These are phyloP conservation scores for Zoysia matrella DNA, from an alignment of 202 grass and related monocot species.

Conservation along the genomic window DNA sequence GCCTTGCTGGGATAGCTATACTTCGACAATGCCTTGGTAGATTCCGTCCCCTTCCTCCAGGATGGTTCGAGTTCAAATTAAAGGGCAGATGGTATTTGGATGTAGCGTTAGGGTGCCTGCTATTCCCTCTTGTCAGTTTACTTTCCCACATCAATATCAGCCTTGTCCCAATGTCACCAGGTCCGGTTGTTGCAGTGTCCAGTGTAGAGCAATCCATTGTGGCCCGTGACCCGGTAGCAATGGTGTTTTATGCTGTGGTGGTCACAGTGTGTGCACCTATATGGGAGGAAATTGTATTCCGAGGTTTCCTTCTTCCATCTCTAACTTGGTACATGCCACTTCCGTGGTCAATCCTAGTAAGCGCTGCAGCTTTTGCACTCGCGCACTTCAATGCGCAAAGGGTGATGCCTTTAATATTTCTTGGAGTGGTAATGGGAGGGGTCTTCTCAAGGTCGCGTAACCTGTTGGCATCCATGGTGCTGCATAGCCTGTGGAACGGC, in stretches of 20 bases:
- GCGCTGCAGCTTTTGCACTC: constrained; percentile 76
- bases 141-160: constrained; percentile 88
- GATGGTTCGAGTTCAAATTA: constrained; percentile 86
- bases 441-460: constrained; percentile 84
- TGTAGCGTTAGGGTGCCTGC: constrained; percentile 68
- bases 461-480: constrained; percentile 75
- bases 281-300: constrained; percentile 99
- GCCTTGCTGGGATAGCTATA: constrained; percentile 86
- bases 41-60: constrained; percentile 85
- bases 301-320: constrained; percentile 94
- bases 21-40: constrained; percentile 83
- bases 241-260: constrained; percentile 84
- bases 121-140: constrained; percentile 87
- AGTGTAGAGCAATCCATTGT: constrained; percentile 94
- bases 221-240: constrained; percentile 74
- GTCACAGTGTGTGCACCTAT: constrained; percentile 87
- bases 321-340: constrained; percentile 88
- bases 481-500: constrained; percentile 95
- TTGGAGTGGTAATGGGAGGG: constrained; percentile 90
- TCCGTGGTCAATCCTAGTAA: constrained; percentile 73
- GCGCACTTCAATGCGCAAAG: constrained; percentile 93
- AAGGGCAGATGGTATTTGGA: constrained; percentile 83
- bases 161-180: constrained; percentile 61
- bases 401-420: constrained; percentile 84
- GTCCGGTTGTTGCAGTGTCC: constrained; percentile 57